These are phyloP conservation scores for Penicillium flavigenum DNA, from an alignment of 495 filamentous ascomycete genomes.

Conservation along the genomic window DNA sequence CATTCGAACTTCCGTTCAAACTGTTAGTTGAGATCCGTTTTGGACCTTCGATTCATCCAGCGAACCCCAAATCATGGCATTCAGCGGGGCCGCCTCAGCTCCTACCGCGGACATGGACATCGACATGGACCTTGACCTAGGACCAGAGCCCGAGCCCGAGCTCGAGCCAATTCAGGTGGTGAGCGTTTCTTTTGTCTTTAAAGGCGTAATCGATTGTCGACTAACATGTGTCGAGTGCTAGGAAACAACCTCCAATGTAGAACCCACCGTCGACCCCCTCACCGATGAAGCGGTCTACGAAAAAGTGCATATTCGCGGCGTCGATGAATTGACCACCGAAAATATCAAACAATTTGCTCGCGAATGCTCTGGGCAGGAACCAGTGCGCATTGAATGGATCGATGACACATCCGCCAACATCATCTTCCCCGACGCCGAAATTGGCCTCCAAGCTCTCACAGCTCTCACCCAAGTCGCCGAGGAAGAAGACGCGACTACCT, in stretches of 20 bases:
- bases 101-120: conserved; percentile 62
- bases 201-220: neutral
- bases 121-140: conserved; percentile 75
- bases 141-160: conserved; percentile 54
- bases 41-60: conserved; percentile 16
- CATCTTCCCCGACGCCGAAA: conserved; percentile 66
- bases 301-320: conserved; percentile 80
- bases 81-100: conserved; percentile 8
- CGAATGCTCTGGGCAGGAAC: conserved; percentile 59
- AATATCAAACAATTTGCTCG: conserved; percentile 70
- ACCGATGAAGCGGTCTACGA: conserved; percentile 40
- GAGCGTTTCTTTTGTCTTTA: conserved; percentile 14
- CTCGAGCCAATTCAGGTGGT: conserved; percentile 39
- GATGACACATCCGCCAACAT: conserved; percentile 90
- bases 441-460: conserved; percentile 69
- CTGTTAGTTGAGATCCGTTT: neutral
- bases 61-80: conserved; percentile 14
- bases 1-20: neutral
- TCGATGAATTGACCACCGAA: conserved; percentile 76
- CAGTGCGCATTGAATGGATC: conserved; percentile 82
- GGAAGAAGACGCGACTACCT: conserved; percentile 38
- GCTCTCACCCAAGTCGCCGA: conserved; percentile 53
- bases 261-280: conserved; percentile 28
- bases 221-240: conserved; percentile 11
- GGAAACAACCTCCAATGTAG: conserved; percentile 26